Percentiles rank a stretch among this genome's conserved stretches.
phyloP scores from a whole-genome alignment of 805 yeast genomes.

The Starmerella apis region DNA sequence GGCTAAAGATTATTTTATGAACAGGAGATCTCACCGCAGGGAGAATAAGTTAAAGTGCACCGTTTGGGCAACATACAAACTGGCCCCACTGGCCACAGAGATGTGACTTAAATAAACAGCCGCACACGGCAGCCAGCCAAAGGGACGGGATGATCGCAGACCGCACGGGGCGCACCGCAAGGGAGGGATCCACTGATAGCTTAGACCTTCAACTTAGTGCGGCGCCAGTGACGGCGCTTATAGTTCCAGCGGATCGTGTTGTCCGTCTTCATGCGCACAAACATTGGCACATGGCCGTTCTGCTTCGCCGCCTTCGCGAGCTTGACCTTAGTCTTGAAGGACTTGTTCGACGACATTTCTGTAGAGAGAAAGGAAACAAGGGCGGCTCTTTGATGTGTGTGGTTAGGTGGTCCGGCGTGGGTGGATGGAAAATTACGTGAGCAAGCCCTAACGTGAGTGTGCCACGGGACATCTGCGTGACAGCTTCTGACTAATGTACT shows the following conservation, averaged over 20 bases:
- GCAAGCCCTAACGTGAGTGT: constrained; percentile 6
- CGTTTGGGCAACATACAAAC: too few relatives aligned
- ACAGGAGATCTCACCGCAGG: constrained; percentile 10
- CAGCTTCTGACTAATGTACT: neutral
- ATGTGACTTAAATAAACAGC: too few relatives aligned
- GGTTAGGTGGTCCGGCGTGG: constrained; percentile 1
- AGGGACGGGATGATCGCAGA: too few relatives aligned
- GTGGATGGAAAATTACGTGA: constrained; percentile 3
- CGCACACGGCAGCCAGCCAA: too few relatives aligned
- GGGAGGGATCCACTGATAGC: constrained; percentile 22
- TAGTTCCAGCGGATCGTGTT: constrained; percentile 87
- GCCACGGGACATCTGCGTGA: neutral
- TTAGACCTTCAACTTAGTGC: constrained; percentile 97
- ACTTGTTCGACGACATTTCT: constrained; percentile 51
- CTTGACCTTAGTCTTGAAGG: constrained; percentile 95
- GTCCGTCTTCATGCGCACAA: constrained; percentile 97
- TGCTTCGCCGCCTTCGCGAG: constrained; percentile 97
- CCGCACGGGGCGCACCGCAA: constrained; percentile 1
- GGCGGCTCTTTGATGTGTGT: neutral
- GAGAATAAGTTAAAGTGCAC: constrained; percentile 8
- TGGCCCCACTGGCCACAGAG: too few relatives aligned
- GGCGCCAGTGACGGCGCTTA: constrained; percentile 99
- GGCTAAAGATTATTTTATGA: constrained; percentile 8
- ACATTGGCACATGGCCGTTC: constrained; percentile 99
- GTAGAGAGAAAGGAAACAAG: constrained; percentile 8